Conservation (phyloP, 768 basidiomycete species). For the Phylloporus sp. region DNA sequence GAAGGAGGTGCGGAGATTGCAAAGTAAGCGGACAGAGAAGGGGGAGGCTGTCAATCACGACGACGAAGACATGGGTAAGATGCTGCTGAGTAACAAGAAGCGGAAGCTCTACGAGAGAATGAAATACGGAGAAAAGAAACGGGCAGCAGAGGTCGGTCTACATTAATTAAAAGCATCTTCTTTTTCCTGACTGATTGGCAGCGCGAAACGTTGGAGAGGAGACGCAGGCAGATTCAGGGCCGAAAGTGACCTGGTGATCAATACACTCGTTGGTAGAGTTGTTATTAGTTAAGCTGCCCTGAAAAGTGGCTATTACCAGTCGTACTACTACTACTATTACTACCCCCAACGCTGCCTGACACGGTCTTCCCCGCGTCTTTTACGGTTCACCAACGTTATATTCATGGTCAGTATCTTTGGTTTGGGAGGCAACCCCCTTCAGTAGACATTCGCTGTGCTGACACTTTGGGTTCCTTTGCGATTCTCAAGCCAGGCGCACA, state of each 20-base stretch:
- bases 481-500: constrained; percentile 35
- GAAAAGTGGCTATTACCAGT: too few relatives aligned
- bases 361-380: not conserved
- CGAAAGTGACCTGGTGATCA: constrained; percentile 14
- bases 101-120: constrained; percentile 91
- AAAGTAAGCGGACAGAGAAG: constrained; percentile 34
- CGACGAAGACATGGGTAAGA: constrained; percentile 91
- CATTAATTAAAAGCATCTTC: not conserved
- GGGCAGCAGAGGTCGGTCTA: constrained; percentile 66
- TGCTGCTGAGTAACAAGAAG: constrained; percentile 96
- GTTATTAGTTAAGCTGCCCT: constrained; percentile 14
- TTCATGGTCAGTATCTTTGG: constrained; percentile 39
- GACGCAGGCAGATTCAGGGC: constrained; percentile 50
- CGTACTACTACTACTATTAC: too few relatives aligned
- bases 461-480: constrained; percentile 27
- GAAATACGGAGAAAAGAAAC: constrained; percentile 79
- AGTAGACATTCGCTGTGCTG: constrained; percentile 21
- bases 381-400: not conserved
- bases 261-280: not conserved
- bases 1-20: constrained; percentile 61
- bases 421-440: constrained; percentile 32
- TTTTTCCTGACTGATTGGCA: constrained; percentile 28
- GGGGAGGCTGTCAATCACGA: constrained; percentile 34
- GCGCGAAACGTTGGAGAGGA: constrained; percentile 58
- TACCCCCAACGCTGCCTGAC: too few relatives aligned